phyloP scores from a whole-genome alignment of 306 rosid species.

The Herpetospermum pedunculosum region DNA sequence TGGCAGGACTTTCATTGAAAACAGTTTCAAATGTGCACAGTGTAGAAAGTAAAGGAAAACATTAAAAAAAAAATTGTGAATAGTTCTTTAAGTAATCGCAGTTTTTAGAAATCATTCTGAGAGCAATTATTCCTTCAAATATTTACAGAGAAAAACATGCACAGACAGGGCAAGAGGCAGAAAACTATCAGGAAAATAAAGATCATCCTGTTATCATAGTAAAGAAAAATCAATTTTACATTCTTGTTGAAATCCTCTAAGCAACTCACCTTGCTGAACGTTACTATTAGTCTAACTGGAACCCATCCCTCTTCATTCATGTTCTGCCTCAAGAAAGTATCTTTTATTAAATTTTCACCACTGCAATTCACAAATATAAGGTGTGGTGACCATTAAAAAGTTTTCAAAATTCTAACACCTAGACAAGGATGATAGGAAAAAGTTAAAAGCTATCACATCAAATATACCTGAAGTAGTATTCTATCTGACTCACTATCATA shows the following conservation, averaged over 20 bases:
- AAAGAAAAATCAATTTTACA: neutral
- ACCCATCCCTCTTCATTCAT: constrained; percentile 95
- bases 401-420: neutral
- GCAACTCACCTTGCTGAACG: constrained; percentile 65
- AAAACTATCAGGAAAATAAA: neutral
- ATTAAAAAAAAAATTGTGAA: neutral
- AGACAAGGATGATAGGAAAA: constrained; percentile 1
- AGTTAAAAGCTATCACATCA: neutral
- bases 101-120: neutral
- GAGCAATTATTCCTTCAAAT: neutral
- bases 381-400: constrained; percentile 12
- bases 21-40: neutral
- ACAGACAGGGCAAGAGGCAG: neutral
- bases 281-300: constrained; percentile 54
- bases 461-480: constrained; percentile 84
- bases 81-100: neutral
- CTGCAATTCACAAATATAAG: constrained; percentile 41
- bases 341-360: constrained; percentile 60
- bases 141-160: neutral
- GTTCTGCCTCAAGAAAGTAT: constrained; percentile 60
- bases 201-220: neutral
- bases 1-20: neutral
- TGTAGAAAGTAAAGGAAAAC: neutral
- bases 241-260: constrained; percentile 1
- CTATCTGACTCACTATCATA: constrained; percentile 63